Evolutionary conservation across 225 moss, liverwort and hornwort species (phyloP).

Genomic region (Bryoerythrophyllum caledonicum): DNA sequence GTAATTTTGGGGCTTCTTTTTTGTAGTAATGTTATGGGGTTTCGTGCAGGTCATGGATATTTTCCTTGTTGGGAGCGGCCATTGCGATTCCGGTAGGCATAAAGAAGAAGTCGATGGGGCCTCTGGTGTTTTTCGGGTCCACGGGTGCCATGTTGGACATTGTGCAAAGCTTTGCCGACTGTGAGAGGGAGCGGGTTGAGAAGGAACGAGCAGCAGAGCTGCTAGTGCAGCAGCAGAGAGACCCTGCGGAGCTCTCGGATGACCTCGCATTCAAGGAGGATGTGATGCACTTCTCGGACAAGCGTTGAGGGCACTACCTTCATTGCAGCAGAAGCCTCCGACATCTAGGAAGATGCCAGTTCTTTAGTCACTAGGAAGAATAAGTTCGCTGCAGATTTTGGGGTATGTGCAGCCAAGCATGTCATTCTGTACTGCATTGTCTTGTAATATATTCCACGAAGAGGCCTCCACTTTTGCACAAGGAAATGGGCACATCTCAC

Average conservation of each 20-base stretch:
- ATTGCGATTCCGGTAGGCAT: neutral
- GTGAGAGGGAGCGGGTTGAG: neutral
- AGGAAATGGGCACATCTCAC: neutral
- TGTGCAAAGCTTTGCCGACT: neutral
- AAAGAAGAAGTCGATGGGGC: neutral
- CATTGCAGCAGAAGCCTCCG: neutral
- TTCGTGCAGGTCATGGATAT: neutral
- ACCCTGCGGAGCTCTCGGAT: neutral
- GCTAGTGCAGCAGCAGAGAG: neutral
- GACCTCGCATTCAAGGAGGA: neutral
- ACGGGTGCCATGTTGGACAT: neutral
- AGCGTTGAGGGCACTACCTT: neutral
- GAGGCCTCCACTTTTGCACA: neutral
- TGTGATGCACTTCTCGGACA: neutral
- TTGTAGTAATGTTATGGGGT: neutral
- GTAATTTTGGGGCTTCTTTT: neutral
- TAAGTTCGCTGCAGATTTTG: neutral
- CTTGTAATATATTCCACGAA: neutral
- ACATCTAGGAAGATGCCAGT: neutral
- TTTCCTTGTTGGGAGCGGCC: neutral
- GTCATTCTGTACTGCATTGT: neutral
- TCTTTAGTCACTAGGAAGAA: neutral
- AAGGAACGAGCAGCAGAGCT: neutral
- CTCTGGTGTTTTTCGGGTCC: neutral
- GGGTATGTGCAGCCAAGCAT: neutral